These are phyloP conservation scores for Dittrichia graveolens DNA, from an alignment of 129 eudicot genomes.

Conservation along the genomic window DNA sequence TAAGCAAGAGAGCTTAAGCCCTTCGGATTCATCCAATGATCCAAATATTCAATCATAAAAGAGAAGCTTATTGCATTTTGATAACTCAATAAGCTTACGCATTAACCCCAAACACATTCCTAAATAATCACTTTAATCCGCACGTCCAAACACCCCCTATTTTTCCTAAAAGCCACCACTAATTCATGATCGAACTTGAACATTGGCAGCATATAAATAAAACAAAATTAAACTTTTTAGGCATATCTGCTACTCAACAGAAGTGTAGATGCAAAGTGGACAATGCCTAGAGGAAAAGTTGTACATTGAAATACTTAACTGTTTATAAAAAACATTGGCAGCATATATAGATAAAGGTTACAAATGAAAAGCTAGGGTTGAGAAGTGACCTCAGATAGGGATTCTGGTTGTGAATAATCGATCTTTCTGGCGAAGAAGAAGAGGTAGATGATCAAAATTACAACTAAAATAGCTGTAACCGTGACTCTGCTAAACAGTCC, in stretches of 20 bases:
- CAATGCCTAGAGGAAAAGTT: no score
- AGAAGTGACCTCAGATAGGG: slow-evolving; percentile 54
- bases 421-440: slow-evolving; percentile 40
- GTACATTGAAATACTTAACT: no score
- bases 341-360: neutral
- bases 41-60: no score
- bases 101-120: neutral
- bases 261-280: no score
- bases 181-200: slow-evolving; percentile 19
- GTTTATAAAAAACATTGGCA: no score
- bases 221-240: neutral
- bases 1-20: no score
- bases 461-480: slow-evolving; percentile 46
- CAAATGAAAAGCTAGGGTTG: neutral
- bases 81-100: no score
- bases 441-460: slow-evolving; percentile 59
- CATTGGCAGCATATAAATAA: neutral
- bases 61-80: no score
- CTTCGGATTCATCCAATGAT: no score
- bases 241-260: no score
- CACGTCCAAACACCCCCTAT: neutral
- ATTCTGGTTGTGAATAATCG: slow-evolving; percentile 29
- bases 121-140: neutral
- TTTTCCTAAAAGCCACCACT: neutral
- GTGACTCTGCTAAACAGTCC: slow-evolving; percentile 56